Evolutionary conservation across 2,329 filamentous ascomycete species (phyloP), one percentile per base, ranked within the genome.

Genomic region (Sarocladium brachiariae): DNA sequence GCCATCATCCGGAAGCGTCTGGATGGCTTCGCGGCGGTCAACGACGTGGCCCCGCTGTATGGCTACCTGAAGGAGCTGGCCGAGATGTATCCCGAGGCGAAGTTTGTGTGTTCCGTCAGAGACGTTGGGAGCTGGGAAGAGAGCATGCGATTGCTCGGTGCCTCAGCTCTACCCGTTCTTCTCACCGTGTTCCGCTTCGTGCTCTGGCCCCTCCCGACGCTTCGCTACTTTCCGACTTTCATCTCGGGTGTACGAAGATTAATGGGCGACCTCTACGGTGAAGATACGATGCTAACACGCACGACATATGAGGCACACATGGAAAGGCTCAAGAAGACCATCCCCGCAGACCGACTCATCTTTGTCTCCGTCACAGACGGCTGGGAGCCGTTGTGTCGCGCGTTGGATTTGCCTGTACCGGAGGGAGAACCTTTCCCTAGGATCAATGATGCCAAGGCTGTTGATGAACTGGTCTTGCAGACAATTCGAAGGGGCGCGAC

Each of bases 31-130:
- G 45, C 43, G n/a, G 43, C 43, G 7, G 43, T 47, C 21, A 30
- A 47, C n/a, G 43, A 47, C 18, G 43, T 47, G 6, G 24, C 25
- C 9, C 25, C 25, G 3, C 6, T 47, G n/a, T 47, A 47, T 14
- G 43, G 25, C 3, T 47, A 47, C 43, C n/a, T 47, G 7, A 18
- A 47, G 18, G 48, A 54, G 13, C 34, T 54, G 16, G 34, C 49
- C 39, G 43, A 50, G 19, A 16, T 59, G 30, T 56, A 60, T 27
- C 58, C 58, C 0, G 55, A 56, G 21, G 56, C 55, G 8, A 50
- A 50, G 27, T 57, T 59, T 16, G 52, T 59, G 13, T 57, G 53
- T 38, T 59, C 58, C 13, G 35, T 49, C 16, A 57, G 58, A 10
- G 54, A 59, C 19, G 30, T 51, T 5, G 53, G 54, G 3, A 46